Percentiles rank a stretch among this genome's conserved stretches.
phyloP scores from a whole-genome alignment of 768 basidiomycete genomes.

The Pleurotus platypus region DNA sequence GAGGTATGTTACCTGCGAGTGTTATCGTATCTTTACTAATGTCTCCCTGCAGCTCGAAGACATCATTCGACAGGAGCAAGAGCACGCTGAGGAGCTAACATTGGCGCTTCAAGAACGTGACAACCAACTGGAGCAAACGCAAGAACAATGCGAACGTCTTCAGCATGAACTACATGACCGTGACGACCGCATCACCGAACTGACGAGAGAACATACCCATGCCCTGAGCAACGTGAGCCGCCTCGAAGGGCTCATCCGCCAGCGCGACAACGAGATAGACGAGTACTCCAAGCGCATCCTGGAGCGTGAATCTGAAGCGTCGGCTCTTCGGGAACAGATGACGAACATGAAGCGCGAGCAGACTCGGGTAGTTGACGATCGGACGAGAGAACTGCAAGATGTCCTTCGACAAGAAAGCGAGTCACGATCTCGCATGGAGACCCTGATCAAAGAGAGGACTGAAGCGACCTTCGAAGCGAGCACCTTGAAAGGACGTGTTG shows the following conservation, averaged over 20 bases:
- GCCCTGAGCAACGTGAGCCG: constrained; percentile 50
- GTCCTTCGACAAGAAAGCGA: constrained; percentile 43
- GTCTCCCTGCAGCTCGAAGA: constrained; percentile 41
- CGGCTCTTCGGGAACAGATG: constrained; percentile 53
- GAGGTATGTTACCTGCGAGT: constrained; percentile 35
- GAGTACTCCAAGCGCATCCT: constrained; percentile 43
- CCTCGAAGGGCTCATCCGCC: constrained; percentile 52
- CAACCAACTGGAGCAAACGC: constrained; percentile 48
- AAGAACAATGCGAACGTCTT: constrained; percentile 47
- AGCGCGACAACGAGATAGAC: constrained; percentile 54
- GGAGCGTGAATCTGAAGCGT: constrained; percentile 48
- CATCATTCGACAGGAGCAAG: constrained; percentile 47
- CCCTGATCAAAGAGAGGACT: constrained; percentile 48
- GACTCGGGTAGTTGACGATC: constrained; percentile 44
- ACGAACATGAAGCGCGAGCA: constrained; percentile 54
- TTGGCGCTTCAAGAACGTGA: constrained; percentile 41
- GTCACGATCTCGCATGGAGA: constrained; percentile 44
- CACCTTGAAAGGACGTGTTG: constrained; percentile 46
- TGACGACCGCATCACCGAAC: constrained; percentile 44
- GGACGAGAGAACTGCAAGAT: constrained; percentile 41
- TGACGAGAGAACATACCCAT: constrained; percentile 55
- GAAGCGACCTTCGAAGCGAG: constrained; percentile 50
- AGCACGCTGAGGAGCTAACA: constrained; percentile 45
- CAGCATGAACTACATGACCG: constrained; percentile 47
- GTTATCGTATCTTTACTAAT: background rate